Conservation (phyloP, 2,329 filamentous ascomycete species). For the Domatiomyces globalis region DNA sequence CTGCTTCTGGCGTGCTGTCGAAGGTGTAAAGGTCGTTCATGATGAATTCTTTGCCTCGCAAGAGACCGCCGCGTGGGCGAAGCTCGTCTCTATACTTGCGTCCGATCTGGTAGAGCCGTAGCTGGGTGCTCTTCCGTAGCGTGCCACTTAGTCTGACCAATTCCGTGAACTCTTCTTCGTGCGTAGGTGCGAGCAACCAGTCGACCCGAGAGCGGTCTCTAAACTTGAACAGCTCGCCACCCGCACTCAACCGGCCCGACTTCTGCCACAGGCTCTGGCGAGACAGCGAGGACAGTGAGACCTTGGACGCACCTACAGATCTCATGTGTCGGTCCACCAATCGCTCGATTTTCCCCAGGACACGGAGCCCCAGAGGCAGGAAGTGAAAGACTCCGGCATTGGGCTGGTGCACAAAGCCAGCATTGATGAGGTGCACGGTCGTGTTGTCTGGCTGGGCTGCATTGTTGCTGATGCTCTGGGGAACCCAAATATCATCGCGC, state of each 20-base stretch:
- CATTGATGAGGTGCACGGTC: constrained; percentile 29
- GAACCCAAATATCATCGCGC: constrained; percentile 14
- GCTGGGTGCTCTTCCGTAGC: constrained; percentile 58
- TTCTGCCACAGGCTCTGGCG: constrained; percentile 70
- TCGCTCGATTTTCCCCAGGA: constrained; percentile 74
- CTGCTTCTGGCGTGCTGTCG: constrained; percentile 52
- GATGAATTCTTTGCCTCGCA: constrained; percentile 78
- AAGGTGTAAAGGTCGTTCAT: constrained; percentile 99
- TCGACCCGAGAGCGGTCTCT: constrained; percentile 60
- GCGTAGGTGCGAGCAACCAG: constrained; percentile 76
- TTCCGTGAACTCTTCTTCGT: constrained; percentile 85
- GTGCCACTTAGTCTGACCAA: constrained; percentile 18
- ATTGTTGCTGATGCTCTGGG: constrained; percentile 11
- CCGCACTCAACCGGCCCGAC: constrained; percentile 64
- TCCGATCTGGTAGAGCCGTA: constrained; percentile 85
- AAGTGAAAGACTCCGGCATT: constrained; percentile 87
- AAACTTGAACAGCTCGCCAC: constrained; percentile 61
- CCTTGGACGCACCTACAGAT: constrained; percentile 57
- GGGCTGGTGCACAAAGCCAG: constrained; percentile 63
- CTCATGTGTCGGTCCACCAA: constrained; percentile 85
- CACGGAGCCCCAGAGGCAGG: constrained; percentile 69
- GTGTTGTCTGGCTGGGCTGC: constrained; percentile 12
- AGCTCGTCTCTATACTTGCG: constrained; percentile 90
- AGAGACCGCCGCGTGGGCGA: constrained; percentile 70
- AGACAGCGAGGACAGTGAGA: constrained; percentile 72